These are phyloP conservation scores for Vaccinium darrowii DNA, from an alignment of 148 eudicot species.

Conservation along the genomic window DNA sequence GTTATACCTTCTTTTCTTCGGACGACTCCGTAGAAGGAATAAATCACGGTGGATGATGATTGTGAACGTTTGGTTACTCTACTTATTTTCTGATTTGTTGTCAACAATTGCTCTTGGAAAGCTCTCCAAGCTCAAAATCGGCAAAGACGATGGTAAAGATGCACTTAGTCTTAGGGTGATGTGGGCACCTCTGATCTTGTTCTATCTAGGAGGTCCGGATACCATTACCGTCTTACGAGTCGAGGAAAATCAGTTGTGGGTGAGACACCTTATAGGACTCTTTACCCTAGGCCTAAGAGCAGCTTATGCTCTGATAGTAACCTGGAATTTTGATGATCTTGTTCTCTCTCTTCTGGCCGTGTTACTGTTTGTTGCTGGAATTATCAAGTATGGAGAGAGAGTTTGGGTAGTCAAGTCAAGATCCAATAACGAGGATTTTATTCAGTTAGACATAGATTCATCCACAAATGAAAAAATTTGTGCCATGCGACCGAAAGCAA, in stretches of 20 bases:
- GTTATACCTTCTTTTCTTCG: conserved; percentile 2
- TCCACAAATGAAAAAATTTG: not conserved
- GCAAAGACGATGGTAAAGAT: not conserved
- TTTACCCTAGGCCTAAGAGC: not conserved
- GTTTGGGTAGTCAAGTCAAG: not conserved
- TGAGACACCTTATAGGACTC: not conserved
- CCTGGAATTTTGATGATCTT: not conserved
- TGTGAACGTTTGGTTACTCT: not conserved
- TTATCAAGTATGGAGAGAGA: conserved; percentile 10
- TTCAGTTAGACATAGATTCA: not conserved
- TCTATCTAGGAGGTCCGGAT: conserved; percentile 12
- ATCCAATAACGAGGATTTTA: not conserved
- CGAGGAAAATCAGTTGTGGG: not conserved
- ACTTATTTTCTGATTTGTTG: not conserved
- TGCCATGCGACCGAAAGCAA: no score
- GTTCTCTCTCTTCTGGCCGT: not conserved
- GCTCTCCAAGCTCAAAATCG: not conserved
- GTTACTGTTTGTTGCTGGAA: not conserved
- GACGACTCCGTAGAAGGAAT: not conserved
- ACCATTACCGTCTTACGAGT: not conserved
- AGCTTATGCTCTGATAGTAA: not conserved
- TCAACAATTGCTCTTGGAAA: not conserved
- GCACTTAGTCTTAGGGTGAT: not conserved
- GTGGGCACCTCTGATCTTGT: conserved; percentile 5
- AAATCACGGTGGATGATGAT: not conserved